Conservation (phyloP, 805 yeast species). For the Barnettozyma botsteinii region DNA sequence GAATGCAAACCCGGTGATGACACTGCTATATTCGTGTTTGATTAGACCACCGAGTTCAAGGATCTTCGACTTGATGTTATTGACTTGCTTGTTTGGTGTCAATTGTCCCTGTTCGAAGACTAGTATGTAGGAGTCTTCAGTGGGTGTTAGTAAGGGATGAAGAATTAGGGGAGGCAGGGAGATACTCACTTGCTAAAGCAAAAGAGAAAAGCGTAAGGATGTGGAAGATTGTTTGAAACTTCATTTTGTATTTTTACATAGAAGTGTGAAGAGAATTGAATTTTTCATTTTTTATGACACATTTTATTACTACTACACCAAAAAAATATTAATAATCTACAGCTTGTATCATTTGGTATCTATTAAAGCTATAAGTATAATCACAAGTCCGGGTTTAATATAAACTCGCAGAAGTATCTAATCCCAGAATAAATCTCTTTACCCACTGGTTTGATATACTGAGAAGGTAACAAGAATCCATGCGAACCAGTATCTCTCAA, state of each 20-base stretch:
- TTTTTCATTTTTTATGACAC: too few relatives aligned
- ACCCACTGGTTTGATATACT: conserved; percentile 71
- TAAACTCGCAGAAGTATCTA: conserved; percentile 56
- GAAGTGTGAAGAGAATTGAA: too few relatives aligned
- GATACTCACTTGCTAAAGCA: conserved; percentile 7
- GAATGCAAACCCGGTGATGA: conserved; percentile 44
- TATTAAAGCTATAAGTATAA: too few relatives aligned
- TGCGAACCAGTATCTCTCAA: conserved; percentile 77
- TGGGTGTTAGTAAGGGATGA: background rate
- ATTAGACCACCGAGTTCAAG: conserved; percentile 38
- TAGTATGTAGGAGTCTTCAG: conserved; percentile 22
- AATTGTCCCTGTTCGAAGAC: conserved; percentile 25
- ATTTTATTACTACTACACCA: too few relatives aligned
- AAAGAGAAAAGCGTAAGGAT: conserved; percentile 2
- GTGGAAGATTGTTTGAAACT: background rate
- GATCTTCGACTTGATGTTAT: conserved; percentile 30
- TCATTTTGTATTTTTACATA: too few relatives aligned
- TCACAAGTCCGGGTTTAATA: conserved; percentile 33
- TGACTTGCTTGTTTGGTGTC: conserved; percentile 26
- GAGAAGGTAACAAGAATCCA: conserved; percentile 73
- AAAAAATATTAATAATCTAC: too few relatives aligned
- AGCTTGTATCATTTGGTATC: too few relatives aligned
- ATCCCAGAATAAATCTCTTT: conserved; percentile 64
- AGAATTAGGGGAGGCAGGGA: background rate
- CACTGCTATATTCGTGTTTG: conserved; percentile 40